These are phyloP conservation scores for Phellopilus nigrolimitatus DNA, from an alignment of 1,284 basidiomycete genomes.

Conservation along the genomic window DNA sequence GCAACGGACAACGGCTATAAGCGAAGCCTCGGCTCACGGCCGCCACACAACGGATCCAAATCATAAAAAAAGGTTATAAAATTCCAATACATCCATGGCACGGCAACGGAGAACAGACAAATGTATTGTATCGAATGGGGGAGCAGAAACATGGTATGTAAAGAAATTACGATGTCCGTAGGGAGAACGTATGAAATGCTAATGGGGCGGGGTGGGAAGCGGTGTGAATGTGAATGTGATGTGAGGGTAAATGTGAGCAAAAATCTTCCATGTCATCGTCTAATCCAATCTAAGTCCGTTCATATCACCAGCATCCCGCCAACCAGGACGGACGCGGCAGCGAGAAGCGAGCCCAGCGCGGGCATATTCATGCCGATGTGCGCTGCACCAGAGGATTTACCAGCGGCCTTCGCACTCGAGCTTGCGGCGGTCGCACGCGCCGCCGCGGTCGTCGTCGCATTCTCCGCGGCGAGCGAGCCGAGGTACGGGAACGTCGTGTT, in stretches of 20 bases:
- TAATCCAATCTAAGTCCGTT: no score
- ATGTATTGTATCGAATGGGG: not conserved
- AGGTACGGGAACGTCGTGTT: conserved; percentile 56
- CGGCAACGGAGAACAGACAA: not conserved
- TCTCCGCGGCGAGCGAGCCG: conserved; percentile 23
- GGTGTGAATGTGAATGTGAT: not conserved
- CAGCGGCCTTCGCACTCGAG: not conserved
- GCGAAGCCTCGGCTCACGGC: no score
- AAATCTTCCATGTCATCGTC: not conserved
- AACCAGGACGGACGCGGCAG: conserved; percentile 15
- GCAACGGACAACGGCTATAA: no score
- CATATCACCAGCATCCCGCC: conserved; percentile 15
- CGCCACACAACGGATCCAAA: no score
- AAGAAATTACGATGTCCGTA: not conserved
- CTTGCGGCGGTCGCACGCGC: conserved; percentile 15
- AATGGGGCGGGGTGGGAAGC: not conserved
- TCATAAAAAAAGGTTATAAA: not conserved
- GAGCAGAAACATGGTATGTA: not conserved
- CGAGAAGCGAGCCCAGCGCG: conserved; percentile 13
- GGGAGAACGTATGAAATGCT: not conserved
- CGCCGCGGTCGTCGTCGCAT: conserved; percentile 14
- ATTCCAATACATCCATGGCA: not conserved
- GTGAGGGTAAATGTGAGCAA: not conserved
- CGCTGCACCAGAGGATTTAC: conserved; percentile 10
- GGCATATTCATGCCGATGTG: conserved; percentile 1